These are phyloP conservation scores for Candida sphagnicola DNA, from an alignment of 805 yeast genomes.

Conservation along the genomic window DNA sequence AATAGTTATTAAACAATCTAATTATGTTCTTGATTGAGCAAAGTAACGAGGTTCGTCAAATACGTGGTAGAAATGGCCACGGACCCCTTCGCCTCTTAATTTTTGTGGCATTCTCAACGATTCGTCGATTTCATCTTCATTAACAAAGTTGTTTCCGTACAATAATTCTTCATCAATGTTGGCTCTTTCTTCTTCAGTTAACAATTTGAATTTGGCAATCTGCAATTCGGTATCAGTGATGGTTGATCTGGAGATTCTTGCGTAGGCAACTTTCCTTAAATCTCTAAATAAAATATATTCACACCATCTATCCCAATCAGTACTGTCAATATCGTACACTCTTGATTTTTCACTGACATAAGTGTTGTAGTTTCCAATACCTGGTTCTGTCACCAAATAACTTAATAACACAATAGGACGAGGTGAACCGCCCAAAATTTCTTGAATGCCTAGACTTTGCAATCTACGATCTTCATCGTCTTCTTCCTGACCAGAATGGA, in stretches of 20 bases:
- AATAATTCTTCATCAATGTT: slow-evolving; percentile 31
- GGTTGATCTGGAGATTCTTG: slow-evolving; percentile 87
- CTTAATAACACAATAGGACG: slow-evolving; percentile 86
- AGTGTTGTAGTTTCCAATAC: slow-evolving; percentile 86
- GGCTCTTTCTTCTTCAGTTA: slow-evolving; percentile 31
- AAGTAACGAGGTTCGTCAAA: slow-evolving; percentile 91
- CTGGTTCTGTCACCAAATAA: slow-evolving; percentile 85
- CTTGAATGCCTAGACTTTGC: slow-evolving; percentile 73
- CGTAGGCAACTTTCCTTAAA: slow-evolving; percentile 85
- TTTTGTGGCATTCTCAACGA: slow-evolving; percentile 70
- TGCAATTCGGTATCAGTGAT: slow-evolving; percentile 97
- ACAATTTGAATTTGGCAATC: slow-evolving; percentile 82
- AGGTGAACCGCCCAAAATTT: slow-evolving; percentile 75
- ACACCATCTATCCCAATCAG: slow-evolving; percentile 98
- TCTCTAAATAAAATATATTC: slow-evolving; percentile 90
- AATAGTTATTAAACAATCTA: too few relatives aligned
- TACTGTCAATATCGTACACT: slow-evolving; percentile 89
- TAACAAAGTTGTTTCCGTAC: slow-evolving; percentile 55
- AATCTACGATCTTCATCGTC: slow-evolving; percentile 89
- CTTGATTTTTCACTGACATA: slow-evolving; percentile 81
- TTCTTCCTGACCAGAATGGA: slow-evolving; percentile 98
- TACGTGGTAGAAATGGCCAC: slow-evolving; percentile 92
- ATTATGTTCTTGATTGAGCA: slow-evolving; percentile 18
- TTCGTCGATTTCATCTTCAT: slow-evolving; percentile 53
- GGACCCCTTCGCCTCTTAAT: slow-evolving; percentile 86